Base-by-base conservation (phyloP, 257 asterid genomes). In the Scutellaria barbata region DNA sequence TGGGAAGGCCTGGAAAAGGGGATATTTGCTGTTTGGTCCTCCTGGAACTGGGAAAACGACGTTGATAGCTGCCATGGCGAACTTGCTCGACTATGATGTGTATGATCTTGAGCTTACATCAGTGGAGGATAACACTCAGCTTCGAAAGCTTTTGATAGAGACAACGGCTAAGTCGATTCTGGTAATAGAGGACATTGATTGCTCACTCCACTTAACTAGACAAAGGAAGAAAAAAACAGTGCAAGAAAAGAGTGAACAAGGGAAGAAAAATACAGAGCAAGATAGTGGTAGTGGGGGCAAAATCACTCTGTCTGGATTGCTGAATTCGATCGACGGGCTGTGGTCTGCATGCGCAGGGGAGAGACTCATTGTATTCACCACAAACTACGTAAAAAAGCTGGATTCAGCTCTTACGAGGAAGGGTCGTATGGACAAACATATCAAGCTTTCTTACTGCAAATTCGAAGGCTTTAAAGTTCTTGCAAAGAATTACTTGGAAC, bases 1-100 rank as follows among this genome's bases (percentile, higher is more conserved):
- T 1, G 84, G 86, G 5, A 79, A 82, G 78, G 86, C 82, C 4
- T 79, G 86, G 84, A 82, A 66, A 42, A 74, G 84, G 78, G 86
- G 84, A 0, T 82, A 79, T 62, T 56, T 79, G 11, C 69, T 82
- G 51, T 65, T 68, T 7, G 84, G 86, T 0, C 86, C 86, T 0
- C 82, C 82, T 0, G 82, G 84, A 45, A 79, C 84, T 0, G 86
- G 86, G 37, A 82, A 82, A 54, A 79, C 86, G 7, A 79, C 84
- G 0, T 75, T 79, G 81, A 66, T 79, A 6, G 84, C 86, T 14
- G 84, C 86, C 9, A 79, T 82, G 82, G 84, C 84, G 13, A 82
- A 79, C 51, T 71, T 76, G 11, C 78, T 76, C 20, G 64, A 74
- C 1, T 82, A 69, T 11, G 83, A 81, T 52, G 77, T 81, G 14